Base-by-base conservation (phyloP, 129 eudicot genomes). In the Apium graveolens region DNA sequence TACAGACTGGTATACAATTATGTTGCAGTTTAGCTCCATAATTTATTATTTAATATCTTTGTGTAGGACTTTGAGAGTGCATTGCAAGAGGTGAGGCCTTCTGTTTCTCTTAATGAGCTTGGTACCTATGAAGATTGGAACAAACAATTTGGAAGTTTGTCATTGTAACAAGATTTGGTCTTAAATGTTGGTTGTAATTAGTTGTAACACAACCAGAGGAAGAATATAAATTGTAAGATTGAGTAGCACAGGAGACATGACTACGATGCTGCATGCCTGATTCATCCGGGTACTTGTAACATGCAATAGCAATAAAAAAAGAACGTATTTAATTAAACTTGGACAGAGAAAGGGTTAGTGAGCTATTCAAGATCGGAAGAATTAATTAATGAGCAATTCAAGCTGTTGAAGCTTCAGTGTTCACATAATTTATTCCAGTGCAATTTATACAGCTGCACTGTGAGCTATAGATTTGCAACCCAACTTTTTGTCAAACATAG, bases 61-160 rank as follows among this genome's bases (percentile, higher is more conserved):
- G 20, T 83, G 70, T 73, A 91, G 97, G 94, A 89, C 83, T 91
- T 91, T 71, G 86, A 87, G 86, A 39, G 74, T 73, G 87, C 96
- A 76, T 79, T 95, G 45, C 87, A 92, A 72, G 96, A 92, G 81
- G 97, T 95, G 81, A 88, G 97, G 80, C 92, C 96, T 76, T 95
- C 98, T 44, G 98, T 92, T 81, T 95, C 97, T 34, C 49, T 78
- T 27, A 83, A 88, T 43, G 97, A 91, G 84, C 96, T 88, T 11
- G 94, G 86, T 48, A 80, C 81, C 32, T 95, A 95, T 75, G 99
- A 87, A 83, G 82, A 79, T 0, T 95, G 99, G 99, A 92, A 92
- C 85, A 85, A 83, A 43, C 92, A 90, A 76, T 95, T 95, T 42
- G 97, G 99, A 16, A 91, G 99, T 87, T 83, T 95, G 79, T 77